These are phyloP conservation scores for Climacium dendroides DNA, from an alignment of 225 moss, liverwort and hornwort species.

Conservation along the genomic window DNA sequence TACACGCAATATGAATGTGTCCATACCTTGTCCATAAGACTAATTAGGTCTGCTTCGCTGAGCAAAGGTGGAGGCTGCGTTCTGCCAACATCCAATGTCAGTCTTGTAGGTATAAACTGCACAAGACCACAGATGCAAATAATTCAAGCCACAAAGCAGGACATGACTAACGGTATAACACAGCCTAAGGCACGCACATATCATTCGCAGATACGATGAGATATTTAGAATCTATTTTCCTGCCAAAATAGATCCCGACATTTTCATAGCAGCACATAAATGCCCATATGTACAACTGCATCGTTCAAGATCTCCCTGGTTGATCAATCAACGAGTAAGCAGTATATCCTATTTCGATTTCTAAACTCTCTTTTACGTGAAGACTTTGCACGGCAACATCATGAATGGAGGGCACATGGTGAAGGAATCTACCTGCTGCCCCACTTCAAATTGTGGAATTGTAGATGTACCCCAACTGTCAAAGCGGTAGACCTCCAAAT, in stretches of 20 bases:
- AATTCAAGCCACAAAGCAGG: neutral
- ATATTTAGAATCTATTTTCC: neutral
- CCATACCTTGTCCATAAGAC: slow-evolving; percentile 92
- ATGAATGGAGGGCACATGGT: neutral
- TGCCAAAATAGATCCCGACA: neutral
- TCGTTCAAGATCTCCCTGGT: neutral
- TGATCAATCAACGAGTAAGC: neutral
- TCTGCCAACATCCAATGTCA: slow-evolving; percentile 85
- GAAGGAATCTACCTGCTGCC: slow-evolving; percentile 63
- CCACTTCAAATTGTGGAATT: slow-evolving; percentile 81
- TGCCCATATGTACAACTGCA: neutral
- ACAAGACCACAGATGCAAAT: neutral
- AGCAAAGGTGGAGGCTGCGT: slow-evolving; percentile 80
- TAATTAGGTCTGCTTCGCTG: slow-evolving; percentile 97
- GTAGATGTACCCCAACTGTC: slow-evolving; percentile 84
- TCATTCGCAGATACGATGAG: neutral
- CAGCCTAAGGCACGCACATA: neutral
- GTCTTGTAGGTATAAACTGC: slow-evolving; percentile 87
- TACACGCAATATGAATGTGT: neutral
- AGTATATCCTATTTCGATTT: neutral
- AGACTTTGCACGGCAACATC: neutral
- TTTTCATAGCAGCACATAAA: neutral
- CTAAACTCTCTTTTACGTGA: neutral
- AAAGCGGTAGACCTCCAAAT: slow-evolving; percentile 83
- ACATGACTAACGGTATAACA: neutral